Base-by-base conservation (phyloP, 2,329 filamentous ascomycete genomes). In the Neofusicoccum laricinum region DNA sequence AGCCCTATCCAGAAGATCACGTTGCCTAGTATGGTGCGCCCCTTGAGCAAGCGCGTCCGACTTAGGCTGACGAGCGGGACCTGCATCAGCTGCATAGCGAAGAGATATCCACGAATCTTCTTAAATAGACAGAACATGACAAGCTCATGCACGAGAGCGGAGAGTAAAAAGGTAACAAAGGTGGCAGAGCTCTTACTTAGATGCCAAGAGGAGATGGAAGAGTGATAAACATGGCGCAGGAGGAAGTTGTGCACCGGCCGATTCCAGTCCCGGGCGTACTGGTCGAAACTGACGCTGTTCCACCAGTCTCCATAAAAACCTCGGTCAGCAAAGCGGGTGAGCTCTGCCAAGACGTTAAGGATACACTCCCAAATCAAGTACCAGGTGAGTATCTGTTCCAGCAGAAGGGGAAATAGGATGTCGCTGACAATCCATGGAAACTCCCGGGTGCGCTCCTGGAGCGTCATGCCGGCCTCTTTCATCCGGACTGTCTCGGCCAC, bases 251-350 rank as follows among this genome's bases (percentile, higher is more conserved):
- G 90, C 3, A 93, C 90, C 0, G 90, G 90, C n/a, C 86, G 79
- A 72, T 93, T 93, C 91, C 91, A 93, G 72, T 92, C 89, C 43
- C 90, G 82, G 3, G 90, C 90, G 70, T 91, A 94, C 72, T 92
- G 88, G 70, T 93, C 90, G 85, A 88, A 92, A 0, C 79, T 80
- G 15, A 82, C 75, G n/a, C 72, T 73, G 67, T 84, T 83, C 83
- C 82, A 84, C 82, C 82, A 82, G 68, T 80, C 78, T 66, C 81
- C 78, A 66, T 81, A 80, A 75, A 93, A 93, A 66, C 86, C 88
- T 51, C 90, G 85, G 73, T 93, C 91, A 4, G 90, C 90, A 73
- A 93, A 94, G 67, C 83, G 82, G 0, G 90, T 93, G 63, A 93
- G 74, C 75, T 94, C 91, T 3, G 90, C 91, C 21, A 93, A 80